phyloP scores from a whole-genome alignment of 2,329 filamentous ascomycete genomes.

The Calonectria montana region DNA sequence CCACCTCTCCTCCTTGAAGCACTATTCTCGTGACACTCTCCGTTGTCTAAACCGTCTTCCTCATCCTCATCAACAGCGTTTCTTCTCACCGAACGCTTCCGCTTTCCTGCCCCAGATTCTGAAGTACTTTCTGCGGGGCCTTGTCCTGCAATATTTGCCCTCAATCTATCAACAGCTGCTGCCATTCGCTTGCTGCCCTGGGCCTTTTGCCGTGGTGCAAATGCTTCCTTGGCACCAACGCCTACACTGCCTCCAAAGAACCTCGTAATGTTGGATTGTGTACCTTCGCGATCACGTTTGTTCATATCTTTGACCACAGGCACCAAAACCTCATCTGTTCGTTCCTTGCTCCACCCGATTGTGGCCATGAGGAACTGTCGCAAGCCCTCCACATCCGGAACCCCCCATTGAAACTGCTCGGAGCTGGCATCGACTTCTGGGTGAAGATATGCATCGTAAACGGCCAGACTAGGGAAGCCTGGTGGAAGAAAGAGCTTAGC shows the following conservation, averaged over 20 bases:
- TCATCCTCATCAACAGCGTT: slow-evolving; percentile 28
- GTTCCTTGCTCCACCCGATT: slow-evolving; percentile 91
- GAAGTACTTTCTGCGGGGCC: background rate
- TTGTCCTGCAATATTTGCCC: slow-evolving; percentile 48
- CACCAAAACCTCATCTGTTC: slow-evolving; percentile 94
- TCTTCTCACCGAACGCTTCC: slow-evolving; percentile 36
- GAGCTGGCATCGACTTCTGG: slow-evolving; percentile 86
- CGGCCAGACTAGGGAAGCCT: slow-evolving; percentile 80
- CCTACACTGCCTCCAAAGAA: slow-evolving; percentile 85
- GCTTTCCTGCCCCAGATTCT: slow-evolving; percentile 35
- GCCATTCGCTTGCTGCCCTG: slow-evolving; percentile 80
- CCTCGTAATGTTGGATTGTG: slow-evolving; percentile 94
- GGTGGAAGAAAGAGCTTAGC: slow-evolving; percentile 88
- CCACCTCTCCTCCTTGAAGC: slow-evolving; percentile 9
- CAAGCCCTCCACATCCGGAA: slow-evolving; percentile 89
- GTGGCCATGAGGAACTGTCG: slow-evolving; percentile 88
- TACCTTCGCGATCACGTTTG: slow-evolving; percentile 85
- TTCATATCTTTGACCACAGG: slow-evolving; percentile 98
- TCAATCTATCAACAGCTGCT: slow-evolving; percentile 76
- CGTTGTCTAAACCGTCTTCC: slow-evolving; percentile 31
- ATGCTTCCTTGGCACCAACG: slow-evolving; percentile 72
- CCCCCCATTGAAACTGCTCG: slow-evolving; percentile 92
- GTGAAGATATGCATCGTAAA: slow-evolving; percentile 84
- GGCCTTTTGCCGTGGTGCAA: slow-evolving; percentile 74
- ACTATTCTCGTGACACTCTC: slow-evolving; percentile 26